Base-by-base conservation (phyloP, 495 filamentous ascomycete species). In the Hyaloscypha variabilis region DNA sequence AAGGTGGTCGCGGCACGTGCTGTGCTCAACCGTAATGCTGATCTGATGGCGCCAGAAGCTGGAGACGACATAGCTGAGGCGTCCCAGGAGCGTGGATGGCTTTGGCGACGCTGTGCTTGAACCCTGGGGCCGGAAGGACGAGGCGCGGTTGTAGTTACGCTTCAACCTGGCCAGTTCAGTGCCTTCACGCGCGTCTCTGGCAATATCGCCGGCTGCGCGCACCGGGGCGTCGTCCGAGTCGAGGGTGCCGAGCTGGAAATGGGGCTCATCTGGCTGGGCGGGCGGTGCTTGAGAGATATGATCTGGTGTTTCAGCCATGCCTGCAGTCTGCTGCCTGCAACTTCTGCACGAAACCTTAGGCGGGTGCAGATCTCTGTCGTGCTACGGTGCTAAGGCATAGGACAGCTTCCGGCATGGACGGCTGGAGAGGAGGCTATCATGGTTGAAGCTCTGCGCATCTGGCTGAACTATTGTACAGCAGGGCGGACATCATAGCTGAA, bases 1-100 rank as follows among this genome's bases (percentile, higher is more conserved):
- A 62, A 88, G 71, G 76, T 86, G 81, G 71, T 87, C 82, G 69
- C 81, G 71, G 66, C 78, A 77, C 59, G 75, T 67, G 34, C 76
- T 69, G 56, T 77, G 73, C 11, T 77, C 76, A 36, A 87, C 81
- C 10, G 76, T 69, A 8, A 82, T 67, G 51, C 70, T 70, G 57
- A 85, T 71, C 64, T 85, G 75, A 25, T 76, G 72, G 52, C 71
- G 69, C 82, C 81, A 85, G 53, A 80, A 78, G 50, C 63, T 76
- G 21, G 64, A 64, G 4, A 81, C 50, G 36, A 10, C 42, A 52
- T 68, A 65, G 42, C 21, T 62, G 58, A 66, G 53, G 62, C 49
- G 56, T 55, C 49, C 64, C 19, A 51, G 50, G 55, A 63, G 21
- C 42, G 24, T 69, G 36, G 54, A 63, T 17, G 68, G 68, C 62